These are phyloP conservation scores for Talaromyces sp. DNA, from an alignment of 2,329 filamentous ascomycete genomes.

Conservation along the genomic window DNA sequence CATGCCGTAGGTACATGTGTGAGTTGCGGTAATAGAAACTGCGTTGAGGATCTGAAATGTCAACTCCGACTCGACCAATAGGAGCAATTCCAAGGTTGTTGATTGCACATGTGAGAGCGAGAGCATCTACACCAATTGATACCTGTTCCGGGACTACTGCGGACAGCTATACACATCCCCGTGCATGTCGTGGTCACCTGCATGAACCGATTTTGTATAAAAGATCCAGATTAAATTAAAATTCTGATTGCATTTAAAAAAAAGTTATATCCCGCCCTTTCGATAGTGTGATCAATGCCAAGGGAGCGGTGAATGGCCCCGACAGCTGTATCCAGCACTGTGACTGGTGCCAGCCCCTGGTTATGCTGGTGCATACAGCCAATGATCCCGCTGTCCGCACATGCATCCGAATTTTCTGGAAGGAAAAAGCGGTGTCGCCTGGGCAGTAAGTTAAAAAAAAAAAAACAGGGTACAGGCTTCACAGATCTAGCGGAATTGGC, in stretches of 20 bases:
- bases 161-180: too few relatives aligned
- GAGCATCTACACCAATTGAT: too few relatives aligned
- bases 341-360: constrained; percentile 2
- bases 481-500: neutral
- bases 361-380: constrained; percentile 1
- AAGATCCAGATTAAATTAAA: neutral
- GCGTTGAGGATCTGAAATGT: neutral
- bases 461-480: too few relatives aligned
- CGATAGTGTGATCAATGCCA: neutral
- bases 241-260: too few relatives aligned
- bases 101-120: neutral
- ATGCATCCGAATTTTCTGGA: constrained; percentile 9
- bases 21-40: neutral
- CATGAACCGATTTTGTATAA: neutral
- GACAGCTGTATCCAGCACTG: neutral
- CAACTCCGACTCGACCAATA: neutral
- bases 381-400: neutral
- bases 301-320: constrained; percentile 5
- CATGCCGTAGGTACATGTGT: neutral
- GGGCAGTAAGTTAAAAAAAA: neutral
- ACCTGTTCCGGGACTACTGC: neutral
- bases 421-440: constrained; percentile 7
- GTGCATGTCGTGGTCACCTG: neutral
- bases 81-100: neutral
- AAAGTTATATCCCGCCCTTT: neutral